Conservation (phyloP, 169 alveolate species). For the Plasmodium cynomolgi region DNA sequence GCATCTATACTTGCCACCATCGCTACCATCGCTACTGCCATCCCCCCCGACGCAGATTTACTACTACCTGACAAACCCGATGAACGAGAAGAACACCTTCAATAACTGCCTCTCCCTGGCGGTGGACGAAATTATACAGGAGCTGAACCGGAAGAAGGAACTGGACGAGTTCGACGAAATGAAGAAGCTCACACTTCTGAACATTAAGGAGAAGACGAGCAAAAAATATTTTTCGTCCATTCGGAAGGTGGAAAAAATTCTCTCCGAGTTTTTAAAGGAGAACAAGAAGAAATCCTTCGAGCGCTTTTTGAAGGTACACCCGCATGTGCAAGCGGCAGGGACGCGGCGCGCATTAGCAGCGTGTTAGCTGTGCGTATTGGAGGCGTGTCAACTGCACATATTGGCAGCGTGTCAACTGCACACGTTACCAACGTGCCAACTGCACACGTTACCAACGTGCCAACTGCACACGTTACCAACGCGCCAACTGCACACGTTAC, state of each 20-base stretch:
- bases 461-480: not conserved
- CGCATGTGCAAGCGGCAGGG: not conserved
- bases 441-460: not conserved
- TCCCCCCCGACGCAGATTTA: slow-evolving; percentile 8
- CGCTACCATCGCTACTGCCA: too few species aligned
- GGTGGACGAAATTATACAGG: slow-evolving; percentile 56
- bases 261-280: slow-evolving; percentile 54
- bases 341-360: not conserved
- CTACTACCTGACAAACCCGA: slow-evolving; percentile 45
- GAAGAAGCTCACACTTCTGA: slow-evolving; percentile 27
- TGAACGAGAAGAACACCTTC: slow-evolving; percentile 45
- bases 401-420: too few species aligned
- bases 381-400: not conserved
- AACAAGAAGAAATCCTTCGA: slow-evolving; percentile 65
- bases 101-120: slow-evolving; percentile 67
- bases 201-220: slow-evolving; percentile 42
- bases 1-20: too few species aligned
- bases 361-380: not conserved
- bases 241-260: slow-evolving; percentile 59
- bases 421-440: not conserved
- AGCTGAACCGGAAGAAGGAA: slow-evolving; percentile 32
- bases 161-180: slow-evolving; percentile 51
- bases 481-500: too few species aligned
- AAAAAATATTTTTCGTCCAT: slow-evolving; percentile 55
- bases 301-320: slow-evolving; percentile 38